phyloP scores from a whole-genome alignment of 2,329 filamentous ascomycete genomes.

The Neospermospora avenae region DNA sequence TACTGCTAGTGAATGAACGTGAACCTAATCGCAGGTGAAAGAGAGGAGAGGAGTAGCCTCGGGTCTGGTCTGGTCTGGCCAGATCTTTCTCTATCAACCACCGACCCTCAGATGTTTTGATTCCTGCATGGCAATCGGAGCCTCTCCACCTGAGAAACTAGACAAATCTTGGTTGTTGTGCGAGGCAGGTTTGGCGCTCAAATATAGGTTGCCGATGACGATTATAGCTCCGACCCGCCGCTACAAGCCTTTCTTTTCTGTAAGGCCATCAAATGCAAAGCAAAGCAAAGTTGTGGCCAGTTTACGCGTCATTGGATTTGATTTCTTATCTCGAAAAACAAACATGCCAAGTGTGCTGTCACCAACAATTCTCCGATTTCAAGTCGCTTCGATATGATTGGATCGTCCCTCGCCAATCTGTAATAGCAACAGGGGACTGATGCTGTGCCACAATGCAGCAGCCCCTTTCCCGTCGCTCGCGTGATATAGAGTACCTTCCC shows the following conservation, averaged over 20 bases:
- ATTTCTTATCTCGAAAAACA: background rate
- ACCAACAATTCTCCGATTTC: background rate
- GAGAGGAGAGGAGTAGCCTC: background rate
- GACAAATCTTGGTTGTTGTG: background rate
- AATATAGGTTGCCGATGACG: background rate
- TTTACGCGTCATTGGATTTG: background rate
- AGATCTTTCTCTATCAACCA: too few relatives aligned
- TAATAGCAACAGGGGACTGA: background rate
- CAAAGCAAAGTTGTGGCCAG: background rate
- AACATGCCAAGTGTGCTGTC: background rate
- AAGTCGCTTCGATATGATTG: background rate
- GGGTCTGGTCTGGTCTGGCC: background rate
- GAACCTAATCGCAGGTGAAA: background rate
- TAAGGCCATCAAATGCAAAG: background rate
- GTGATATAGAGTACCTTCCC: too few relatives aligned
- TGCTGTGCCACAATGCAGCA: background rate
- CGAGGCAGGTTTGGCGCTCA: background rate
- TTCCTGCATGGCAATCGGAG: too few relatives aligned
- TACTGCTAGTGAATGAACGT: background rate
- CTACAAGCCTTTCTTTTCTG: background rate
- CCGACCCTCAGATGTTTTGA: too few relatives aligned
- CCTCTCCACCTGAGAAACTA: background rate
- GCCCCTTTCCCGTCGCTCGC: background rate
- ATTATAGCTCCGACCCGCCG: background rate
- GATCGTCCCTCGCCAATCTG: background rate